phyloP scores from a whole-genome alignment of 2,329 filamentous ascomycete genomes.

The Magnaporthiopsis rhizophila region DNA sequence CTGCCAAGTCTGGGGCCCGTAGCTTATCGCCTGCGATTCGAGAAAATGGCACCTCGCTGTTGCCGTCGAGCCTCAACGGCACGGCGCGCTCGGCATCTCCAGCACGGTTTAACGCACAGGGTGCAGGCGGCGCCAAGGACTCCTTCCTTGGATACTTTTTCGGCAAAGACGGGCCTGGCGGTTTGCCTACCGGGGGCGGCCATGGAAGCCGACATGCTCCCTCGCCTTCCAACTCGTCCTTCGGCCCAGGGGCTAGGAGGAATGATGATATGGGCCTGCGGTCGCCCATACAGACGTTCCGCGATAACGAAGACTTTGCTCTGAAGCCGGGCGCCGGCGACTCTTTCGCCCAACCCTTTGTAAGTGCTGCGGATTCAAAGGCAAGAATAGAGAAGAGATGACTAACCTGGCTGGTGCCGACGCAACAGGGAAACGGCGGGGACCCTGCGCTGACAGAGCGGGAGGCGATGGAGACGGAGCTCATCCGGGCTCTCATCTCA shows the following conservation, averaged over 20 bases:
- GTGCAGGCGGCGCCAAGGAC: conserved; percentile 62
- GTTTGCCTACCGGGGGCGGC: conserved; percentile 34
- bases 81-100: conserved; percentile 49
- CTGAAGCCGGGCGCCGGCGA: conserved; percentile 22
- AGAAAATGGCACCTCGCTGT: conserved; percentile 50
- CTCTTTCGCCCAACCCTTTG: conserved; percentile 47
- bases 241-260: conserved; percentile 77
- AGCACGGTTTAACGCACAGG: conserved; percentile 51
- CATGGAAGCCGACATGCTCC: conserved; percentile 59
- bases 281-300: conserved; percentile 31
- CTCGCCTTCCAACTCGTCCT: conserved; percentile 71
- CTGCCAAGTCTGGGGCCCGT: conserved; percentile 44
- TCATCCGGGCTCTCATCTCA: conserved; percentile 91
- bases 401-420: neutral
- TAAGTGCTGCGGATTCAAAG: conserved; percentile 33
- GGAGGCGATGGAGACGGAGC: conserved; percentile 93
- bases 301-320: conserved; percentile 9
- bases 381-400: too few species aligned
- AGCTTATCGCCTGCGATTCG: conserved; percentile 77
- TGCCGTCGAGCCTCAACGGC: conserved; percentile 62
- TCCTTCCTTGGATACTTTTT: conserved; percentile 99
- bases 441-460: conserved; percentile 90
- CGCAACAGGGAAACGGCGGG: conserved; percentile 44
- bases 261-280: conserved; percentile 51
- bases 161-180: conserved; percentile 70